Conservation (phyloP, 2,329 filamentous ascomycete genomes). For the Talaromyces sp. region DNA sequence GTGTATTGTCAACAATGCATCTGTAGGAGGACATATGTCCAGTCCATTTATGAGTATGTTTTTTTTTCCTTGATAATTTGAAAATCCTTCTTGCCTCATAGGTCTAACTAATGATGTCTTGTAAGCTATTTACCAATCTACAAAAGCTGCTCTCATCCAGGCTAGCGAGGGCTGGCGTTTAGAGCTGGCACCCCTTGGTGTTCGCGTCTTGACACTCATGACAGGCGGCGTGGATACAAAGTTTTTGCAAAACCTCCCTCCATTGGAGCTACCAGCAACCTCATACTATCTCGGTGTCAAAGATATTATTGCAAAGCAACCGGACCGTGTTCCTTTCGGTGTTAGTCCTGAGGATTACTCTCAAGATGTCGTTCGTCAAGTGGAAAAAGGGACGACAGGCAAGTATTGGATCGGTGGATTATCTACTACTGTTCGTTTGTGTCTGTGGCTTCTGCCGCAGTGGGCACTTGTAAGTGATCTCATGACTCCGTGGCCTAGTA, state of each 20-base stretch:
- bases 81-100: no score
- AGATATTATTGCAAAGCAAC: neutral
- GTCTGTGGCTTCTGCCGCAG: neutral
- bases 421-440: neutral
- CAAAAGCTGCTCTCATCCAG: constrained; percentile 2
- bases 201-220: neutral
- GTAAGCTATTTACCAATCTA: neutral
- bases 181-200: neutral
- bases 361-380: neutral
- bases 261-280: neutral
- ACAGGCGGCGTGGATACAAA: neutral
- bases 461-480: neutral
- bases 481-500: neutral
- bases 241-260: neutral
- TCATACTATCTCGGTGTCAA: neutral
- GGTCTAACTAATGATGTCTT: neutral
- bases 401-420: constrained; percentile 2
- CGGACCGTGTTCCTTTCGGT: neutral
- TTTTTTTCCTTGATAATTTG: no score
- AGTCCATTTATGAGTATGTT: constrained; percentile 1
- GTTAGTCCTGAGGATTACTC: neutral
- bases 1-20: neutral
- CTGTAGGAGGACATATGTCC: neutral
- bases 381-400: neutral
- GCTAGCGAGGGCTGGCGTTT: neutral